These are phyloP conservation scores for Geotrichum aggregatum DNA, from an alignment of 1,139 yeast genomes.

Conservation along the genomic window DNA sequence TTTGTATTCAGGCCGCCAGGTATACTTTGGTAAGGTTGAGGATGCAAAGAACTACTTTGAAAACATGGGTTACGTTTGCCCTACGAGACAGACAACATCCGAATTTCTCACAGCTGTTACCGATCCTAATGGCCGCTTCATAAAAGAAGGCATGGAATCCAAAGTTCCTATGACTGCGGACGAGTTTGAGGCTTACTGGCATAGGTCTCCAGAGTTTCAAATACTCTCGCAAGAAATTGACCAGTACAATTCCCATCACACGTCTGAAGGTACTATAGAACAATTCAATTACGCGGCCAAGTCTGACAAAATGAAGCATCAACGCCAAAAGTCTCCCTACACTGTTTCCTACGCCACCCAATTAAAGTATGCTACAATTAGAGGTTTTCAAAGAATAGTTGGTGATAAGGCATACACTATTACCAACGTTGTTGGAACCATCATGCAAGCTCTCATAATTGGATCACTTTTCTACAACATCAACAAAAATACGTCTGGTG, in stretches of 20 bases:
- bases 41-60: conserved; percentile 51
- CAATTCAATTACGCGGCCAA: conserved; percentile 20
- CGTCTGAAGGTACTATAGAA: conserved; percentile 37
- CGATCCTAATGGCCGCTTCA: conserved; percentile 48
- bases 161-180: conserved; percentile 51
- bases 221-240: conserved; percentile 41
- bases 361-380: conserved; percentile 36
- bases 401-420: conserved; percentile 52
- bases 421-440: conserved; percentile 46
- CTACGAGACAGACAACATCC: conserved; percentile 54
- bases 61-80: conserved; percentile 56
- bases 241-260: conserved; percentile 40
- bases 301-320: conserved; percentile 34
- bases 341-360: conserved; percentile 39
- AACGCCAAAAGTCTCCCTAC: conserved; percentile 36
- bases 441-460: conserved; percentile 49
- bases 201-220: conserved; percentile 46
- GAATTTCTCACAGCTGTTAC: conserved; percentile 63
- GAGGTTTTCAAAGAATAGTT: conserved; percentile 52
- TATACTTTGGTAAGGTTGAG: conserved; percentile 52
- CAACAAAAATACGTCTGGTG: conserved; percentile 46
- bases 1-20: conserved; percentile 53
- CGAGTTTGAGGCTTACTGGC: conserved; percentile 55
- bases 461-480: conserved; percentile 54
- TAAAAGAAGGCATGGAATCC: conserved; percentile 38